These are phyloP conservation scores for Fraxinus velutina DNA, from an alignment of 305 asterid genomes.

Conservation along the genomic window DNA sequence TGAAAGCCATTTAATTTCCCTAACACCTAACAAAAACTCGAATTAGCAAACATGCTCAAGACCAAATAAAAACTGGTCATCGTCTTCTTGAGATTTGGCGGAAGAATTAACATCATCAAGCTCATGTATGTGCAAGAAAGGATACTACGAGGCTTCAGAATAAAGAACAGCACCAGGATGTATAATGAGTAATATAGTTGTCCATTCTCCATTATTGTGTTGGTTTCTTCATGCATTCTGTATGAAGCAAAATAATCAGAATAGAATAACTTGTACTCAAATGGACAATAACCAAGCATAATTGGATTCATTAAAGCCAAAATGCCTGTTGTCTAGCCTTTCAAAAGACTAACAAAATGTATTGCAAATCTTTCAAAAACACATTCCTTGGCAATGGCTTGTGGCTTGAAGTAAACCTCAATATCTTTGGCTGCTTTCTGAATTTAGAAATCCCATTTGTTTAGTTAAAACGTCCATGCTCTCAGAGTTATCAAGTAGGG, in stretches of 20 bases:
- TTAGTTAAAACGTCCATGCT: conserved; percentile 42
- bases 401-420: conserved; percentile 1
- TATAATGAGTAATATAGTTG: not conserved
- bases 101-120: not conserved
- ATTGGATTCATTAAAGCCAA: not conserved
- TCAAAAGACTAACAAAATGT: conserved; percentile 6
- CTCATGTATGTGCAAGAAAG: not conserved
- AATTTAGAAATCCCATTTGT: conserved; percentile 41
- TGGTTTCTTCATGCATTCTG: not conserved
- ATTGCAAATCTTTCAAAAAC: not conserved
- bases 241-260: not conserved
- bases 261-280: not conserved
- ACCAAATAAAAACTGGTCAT: not conserved
- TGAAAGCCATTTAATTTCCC: not conserved
- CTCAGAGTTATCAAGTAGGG: conserved; percentile 18
- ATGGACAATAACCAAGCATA: not conserved
- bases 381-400: not conserved
- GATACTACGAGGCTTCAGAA: not conserved
- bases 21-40: not conserved
- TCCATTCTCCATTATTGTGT: not conserved
- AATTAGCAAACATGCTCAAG: not conserved
- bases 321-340: not conserved
- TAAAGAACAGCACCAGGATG: not conserved
- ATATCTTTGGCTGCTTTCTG: conserved; percentile 22
- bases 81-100: not conserved